Evolutionary conservation across 208 protist genomes (phyloP).

Genomic region (Naegleria gruberi): DNA sequence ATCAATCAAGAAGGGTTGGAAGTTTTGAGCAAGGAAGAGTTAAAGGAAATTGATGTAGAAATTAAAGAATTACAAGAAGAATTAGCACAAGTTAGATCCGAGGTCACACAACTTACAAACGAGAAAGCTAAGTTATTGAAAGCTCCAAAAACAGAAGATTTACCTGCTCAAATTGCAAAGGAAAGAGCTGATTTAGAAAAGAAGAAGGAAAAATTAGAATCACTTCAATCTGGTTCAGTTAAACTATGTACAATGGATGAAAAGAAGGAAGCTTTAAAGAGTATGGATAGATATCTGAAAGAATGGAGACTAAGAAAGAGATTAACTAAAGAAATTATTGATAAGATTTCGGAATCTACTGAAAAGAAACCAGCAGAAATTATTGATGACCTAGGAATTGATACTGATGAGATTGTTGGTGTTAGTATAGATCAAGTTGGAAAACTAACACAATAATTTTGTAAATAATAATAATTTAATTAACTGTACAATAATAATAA

Average conservation of each 20-base stretch:
- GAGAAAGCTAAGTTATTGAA: background rate
- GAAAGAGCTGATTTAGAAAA: background rate
- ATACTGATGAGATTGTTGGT: background rate
- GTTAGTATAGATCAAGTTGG: background rate
- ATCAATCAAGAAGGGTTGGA: background rate
- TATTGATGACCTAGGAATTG: background rate
- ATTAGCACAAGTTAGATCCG: background rate
- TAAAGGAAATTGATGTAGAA: conserved; percentile 3
- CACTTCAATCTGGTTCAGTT: background rate
- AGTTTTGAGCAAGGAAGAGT: background rate
- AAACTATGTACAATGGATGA: background rate
- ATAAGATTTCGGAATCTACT: background rate
- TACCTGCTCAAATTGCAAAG: background rate
- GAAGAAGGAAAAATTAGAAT: background rate
- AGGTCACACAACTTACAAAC: background rate
- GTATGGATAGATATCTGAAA: background rate
- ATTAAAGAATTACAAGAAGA: conserved; percentile 14
- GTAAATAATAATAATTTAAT: background rate
- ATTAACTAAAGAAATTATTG: background rate
- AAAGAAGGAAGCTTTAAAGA: background rate
- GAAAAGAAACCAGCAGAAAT: background rate
- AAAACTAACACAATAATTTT: background rate
- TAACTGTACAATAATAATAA: too few species aligned
- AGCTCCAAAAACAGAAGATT: background rate
- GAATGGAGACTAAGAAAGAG: conserved; percentile 7